Base-by-base conservation (phyloP, 202 grass and related monocot species). In the Digitaria exilis region DNA sequence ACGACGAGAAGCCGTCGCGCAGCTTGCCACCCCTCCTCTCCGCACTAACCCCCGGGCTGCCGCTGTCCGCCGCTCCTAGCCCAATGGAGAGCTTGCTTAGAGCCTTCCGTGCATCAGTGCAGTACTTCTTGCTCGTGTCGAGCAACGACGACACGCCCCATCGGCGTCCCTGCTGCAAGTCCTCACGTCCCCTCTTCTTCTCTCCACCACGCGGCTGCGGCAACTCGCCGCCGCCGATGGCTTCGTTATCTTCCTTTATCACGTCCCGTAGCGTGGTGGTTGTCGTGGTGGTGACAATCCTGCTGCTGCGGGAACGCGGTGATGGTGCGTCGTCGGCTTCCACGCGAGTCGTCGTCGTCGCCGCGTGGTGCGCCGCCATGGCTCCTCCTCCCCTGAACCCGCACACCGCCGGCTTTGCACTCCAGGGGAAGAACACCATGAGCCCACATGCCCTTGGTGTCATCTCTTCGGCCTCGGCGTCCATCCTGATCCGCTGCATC, bases 371-470 rank as follows among this genome's bases (percentile, higher is more conserved):
- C 44, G 29, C 55, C 16, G 43, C 41, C 14, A 68, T 6, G 48
- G 42, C 42, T 0, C 50, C 18, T 6, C 80, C 89, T 16, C 13
- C 58, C 41, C 64, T 84, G 88, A 89, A 89, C 50, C 85, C 91
- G 42, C 89, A 89, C 11, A 84, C 77, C 7, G 81, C 84, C 13
- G 91, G 96, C 85, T 90, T 95, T 5, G 94, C 69, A 82, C 88
- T 96, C 96, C 93, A 92, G 9, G 96, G 96, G 59, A 98, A 96
- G 80, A 95, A 89, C 81, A 96, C 41, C 93, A 98, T 93, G 77
- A 98, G 84, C 10, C 96, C 96, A 26, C 96, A 98, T 3, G 96
- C 87, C 73, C 80, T 79, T 0, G 93, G 88, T 9, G 93, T 48
- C 83, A 89, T 75, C 80, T 92, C 83, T 32, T 92, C 85, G 21